phyloP scores from a whole-genome alignment of 1,284 basidiomycete genomes.

The Irpex rosettiformis region DNA sequence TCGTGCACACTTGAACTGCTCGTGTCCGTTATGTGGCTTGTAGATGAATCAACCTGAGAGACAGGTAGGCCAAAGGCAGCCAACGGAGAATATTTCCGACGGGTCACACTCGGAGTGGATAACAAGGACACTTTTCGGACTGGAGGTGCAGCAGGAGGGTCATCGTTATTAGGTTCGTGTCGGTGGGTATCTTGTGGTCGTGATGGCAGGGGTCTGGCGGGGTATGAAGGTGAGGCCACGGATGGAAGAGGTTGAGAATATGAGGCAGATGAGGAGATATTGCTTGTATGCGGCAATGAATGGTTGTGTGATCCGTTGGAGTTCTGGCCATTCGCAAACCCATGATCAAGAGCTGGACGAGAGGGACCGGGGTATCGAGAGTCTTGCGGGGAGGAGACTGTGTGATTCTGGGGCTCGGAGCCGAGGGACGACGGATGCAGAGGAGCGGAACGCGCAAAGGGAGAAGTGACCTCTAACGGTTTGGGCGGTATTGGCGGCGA shows the following conservation, averaged over 20 bases:
- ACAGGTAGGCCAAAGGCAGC: constrained; percentile 18
- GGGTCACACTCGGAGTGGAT: constrained; percentile 12
- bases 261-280: not conserved
- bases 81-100: constrained; percentile 19
- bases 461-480: not conserved
- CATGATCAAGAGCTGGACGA: not conserved
- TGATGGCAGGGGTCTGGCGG: not conserved
- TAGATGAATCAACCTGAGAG: constrained; percentile 4
- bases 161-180: not conserved
- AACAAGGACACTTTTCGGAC: constrained; percentile 1
- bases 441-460: not conserved
- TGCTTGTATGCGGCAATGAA: not conserved
- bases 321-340: not conserved
- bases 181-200: not conserved
- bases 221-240: not conserved
- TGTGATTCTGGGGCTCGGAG: not conserved
- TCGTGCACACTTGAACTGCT: constrained; percentile 5
- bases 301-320: not conserved
- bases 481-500: not conserved
- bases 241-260: not conserved
- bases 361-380: not conserved
- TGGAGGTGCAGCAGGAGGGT: not conserved
- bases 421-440: not conserved
- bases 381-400: not conserved
- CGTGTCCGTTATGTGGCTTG: constrained; percentile 8